Evolutionary conservation across 257 asterid species (phyloP).

Genomic region (Knoxia roxburghii): DNA sequence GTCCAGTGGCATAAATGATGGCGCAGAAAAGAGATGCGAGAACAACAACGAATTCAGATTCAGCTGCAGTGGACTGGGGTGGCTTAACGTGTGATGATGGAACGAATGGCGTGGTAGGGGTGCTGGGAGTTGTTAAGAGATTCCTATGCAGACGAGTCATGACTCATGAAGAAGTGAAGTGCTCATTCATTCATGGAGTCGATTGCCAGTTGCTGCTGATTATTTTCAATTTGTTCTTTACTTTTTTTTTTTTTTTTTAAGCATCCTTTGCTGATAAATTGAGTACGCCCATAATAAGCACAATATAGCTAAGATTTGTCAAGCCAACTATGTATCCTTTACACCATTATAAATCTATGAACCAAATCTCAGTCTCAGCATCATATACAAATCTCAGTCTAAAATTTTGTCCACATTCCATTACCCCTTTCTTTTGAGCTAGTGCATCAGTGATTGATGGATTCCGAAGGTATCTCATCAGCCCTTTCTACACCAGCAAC

Average conservation of each 20-base stretch:
- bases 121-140: constrained; percentile 18
- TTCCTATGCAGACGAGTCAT: constrained; percentile 23
- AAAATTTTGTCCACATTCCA: not conserved
- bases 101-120: constrained; percentile 6
- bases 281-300: no score
- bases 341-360: constrained; percentile 16
- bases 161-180: no score
- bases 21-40: constrained; percentile 50
- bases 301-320: no score
- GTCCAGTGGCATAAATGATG: constrained; percentile 40
- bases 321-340: constrained; percentile 47
- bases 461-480: constrained; percentile 48
- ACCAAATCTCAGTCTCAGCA: not conserved
- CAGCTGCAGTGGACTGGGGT: constrained; percentile 17
- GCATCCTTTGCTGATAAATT: no score
- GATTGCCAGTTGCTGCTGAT: no score
- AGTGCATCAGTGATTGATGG: constrained; percentile 38
- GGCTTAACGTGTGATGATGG: constrained; percentile 22
- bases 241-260: no score
- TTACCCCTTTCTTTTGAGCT: not conserved
- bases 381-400: not conserved
- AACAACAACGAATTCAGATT: constrained; percentile 43
- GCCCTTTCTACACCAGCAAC: constrained; percentile 68
- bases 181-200: no score
- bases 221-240: no score